Conservation (phyloP, 2,329 filamentous ascomycete species). For the Fusarium verticillioides region DNA sequence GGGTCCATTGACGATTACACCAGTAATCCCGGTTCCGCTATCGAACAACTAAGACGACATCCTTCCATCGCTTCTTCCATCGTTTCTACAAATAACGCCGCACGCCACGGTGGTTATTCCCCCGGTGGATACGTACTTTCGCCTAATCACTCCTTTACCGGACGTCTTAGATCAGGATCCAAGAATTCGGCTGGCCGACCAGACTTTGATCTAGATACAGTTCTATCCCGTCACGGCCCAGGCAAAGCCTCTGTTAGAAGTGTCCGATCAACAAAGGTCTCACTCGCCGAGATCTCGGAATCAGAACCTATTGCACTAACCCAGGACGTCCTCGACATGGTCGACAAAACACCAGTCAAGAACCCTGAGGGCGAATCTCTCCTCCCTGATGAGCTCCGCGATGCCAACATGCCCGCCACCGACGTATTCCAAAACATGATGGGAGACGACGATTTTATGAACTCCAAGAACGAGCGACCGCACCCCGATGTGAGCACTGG, state of each 20-base stretch:
- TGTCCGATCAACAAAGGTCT: constrained; percentile 61
- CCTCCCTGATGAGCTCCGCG: constrained; percentile 51
- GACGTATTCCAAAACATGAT: constrained; percentile 51
- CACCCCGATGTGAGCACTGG: constrained; percentile 23
- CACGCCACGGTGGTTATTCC: constrained; percentile 76
- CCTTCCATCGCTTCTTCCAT: constrained; percentile 69
- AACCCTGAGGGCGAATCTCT: constrained; percentile 55
- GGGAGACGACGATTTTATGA: constrained; percentile 41
- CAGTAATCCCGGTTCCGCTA: constrained; percentile 37
- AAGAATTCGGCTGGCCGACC: constrained; percentile 57
- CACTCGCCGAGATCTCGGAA: constrained; percentile 67
- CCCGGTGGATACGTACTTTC: constrained; percentile 75
- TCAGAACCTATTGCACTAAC: constrained; percentile 64
- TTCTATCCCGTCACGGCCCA: constrained; percentile 62
- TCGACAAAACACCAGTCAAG: constrained; percentile 57
- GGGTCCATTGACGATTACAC: constrained; percentile 47
- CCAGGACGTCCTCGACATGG: constrained; percentile 64
- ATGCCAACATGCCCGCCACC: constrained; percentile 45
- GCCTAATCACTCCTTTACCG: constrained; percentile 70
- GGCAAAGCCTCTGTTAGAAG: constrained; percentile 66
- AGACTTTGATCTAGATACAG: constrained; percentile 55
- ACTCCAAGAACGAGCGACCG: constrained; percentile 5
- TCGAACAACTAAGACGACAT: constrained; percentile 53
- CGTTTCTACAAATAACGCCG: constrained; percentile 73
- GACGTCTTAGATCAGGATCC: constrained; percentile 65